phyloP scores from a whole-genome alignment of 768 basidiomycete species.

The Mycena alexandri region DNA sequence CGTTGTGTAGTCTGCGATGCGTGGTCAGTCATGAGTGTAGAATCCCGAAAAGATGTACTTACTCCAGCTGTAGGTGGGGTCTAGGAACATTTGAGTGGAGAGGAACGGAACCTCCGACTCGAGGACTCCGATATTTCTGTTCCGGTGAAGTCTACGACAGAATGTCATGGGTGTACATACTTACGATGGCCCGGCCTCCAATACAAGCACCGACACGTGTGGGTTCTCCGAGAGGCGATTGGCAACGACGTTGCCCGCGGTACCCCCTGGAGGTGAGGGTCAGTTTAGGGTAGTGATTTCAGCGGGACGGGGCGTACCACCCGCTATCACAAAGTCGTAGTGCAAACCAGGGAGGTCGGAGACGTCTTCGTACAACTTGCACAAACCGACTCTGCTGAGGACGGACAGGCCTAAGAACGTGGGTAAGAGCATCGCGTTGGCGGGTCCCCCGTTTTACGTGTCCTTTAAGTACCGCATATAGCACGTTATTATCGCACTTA shows the following conservation, averaged over 20 bases:
- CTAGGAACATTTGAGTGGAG: slow-evolving; percentile 1
- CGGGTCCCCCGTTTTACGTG: slow-evolving; percentile 18
- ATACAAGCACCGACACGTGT: too few species aligned
- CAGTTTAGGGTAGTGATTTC: slow-evolving; percentile 8
- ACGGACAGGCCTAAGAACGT: slow-evolving; percentile 15
- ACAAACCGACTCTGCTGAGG: slow-evolving; percentile 21
- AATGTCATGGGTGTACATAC: too few species aligned
- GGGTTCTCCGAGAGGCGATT: too few species aligned
- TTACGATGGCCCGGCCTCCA: too few species aligned
- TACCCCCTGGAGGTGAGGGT: slow-evolving; percentile 22
- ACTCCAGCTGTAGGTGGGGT: slow-evolving; percentile 30
- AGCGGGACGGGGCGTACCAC: slow-evolving; percentile 15
- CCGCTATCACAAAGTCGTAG: slow-evolving; percentile 28
- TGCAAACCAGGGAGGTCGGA: slow-evolving; percentile 20
- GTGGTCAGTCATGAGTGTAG: slow-evolving; percentile 16
- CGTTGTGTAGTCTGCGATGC: slow-evolving; percentile 20
- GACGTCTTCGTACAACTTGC: slow-evolving; percentile 30
- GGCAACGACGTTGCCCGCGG: too few species aligned
- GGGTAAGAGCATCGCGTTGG: slow-evolving; percentile 9
- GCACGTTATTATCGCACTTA: too few species aligned
- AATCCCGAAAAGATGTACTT: slow-evolving; percentile 16
- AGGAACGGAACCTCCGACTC: slow-evolving; percentile 24
- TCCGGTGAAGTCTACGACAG: too few species aligned
- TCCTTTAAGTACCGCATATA: slow-evolving; percentile 28
- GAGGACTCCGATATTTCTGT: too few species aligned